Base-by-base conservation (phyloP, 306 rosid genomes). In the Inga oerstediana region DNA sequence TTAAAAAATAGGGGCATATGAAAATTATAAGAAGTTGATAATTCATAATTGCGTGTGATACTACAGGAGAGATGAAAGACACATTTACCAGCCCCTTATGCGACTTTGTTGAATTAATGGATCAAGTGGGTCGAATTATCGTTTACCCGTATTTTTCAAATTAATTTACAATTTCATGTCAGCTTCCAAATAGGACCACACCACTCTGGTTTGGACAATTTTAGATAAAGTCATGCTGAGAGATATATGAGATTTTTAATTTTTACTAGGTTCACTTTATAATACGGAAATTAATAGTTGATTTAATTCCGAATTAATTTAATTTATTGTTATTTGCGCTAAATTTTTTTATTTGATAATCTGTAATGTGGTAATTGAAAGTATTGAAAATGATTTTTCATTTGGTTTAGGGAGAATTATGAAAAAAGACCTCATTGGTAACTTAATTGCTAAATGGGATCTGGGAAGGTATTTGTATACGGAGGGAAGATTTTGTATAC, bases 11-110 rank as follows among this genome's bases (percentile, higher is more conserved):
- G 66, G 66, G 10, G 66, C 66, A 10, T 11, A 22, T 59, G 10
- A 56, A 56, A 20, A 20, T 54, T 52, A 22, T 22, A 1, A 59
- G n/a, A 58, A 58, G 1, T 22, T 62, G 59, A 16, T 15, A 62
- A 62, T 86, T 86, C 84, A 85, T 88, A 84, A 69, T 86, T 79
- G 34, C 67, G 34, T 22, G 67, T 61, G 67, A 61, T 5, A 22
- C 7, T 10, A 61, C 34, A 61, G 16, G 10, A 22, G 35, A 22
- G 32, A 61, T 22, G 64, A 56, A 56, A 66, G 5, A 34, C 20
- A 16, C 45, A 34, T 66, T 34, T 32, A 34, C 44, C 44, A 34
- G 44, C 72, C 4, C 12, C 6, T 34, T 34, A 34, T 34, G 7
- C 71, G 2, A 11, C 37, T 6, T 64, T 10, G 43, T 30, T 32